Conservation (phyloP, 768 basidiomycete species). For the Erythrobasidium yunnanense region DNA sequence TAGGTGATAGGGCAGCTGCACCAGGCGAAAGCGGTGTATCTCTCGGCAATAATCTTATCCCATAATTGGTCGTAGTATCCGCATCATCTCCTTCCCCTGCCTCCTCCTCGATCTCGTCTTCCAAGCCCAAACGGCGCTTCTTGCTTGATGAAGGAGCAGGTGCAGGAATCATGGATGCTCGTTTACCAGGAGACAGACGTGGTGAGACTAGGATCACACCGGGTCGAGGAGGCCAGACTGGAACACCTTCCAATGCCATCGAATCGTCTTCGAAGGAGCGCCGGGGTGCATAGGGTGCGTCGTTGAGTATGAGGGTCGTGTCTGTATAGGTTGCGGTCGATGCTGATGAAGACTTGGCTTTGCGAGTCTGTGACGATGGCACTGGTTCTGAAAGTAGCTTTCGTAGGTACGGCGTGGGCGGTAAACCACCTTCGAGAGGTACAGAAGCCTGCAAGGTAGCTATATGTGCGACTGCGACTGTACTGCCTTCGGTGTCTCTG, state of each 20-base stretch:
- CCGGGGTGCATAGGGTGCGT: conserved; percentile 7
- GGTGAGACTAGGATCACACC: conserved; percentile 18
- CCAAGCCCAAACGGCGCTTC: not conserved
- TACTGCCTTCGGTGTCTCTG: not conserved
- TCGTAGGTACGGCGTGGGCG: not conserved
- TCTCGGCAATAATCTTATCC: not conserved
- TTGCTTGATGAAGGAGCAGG: not conserved
- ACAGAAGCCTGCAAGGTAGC: no score
- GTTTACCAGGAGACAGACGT: conserved; percentile 6
- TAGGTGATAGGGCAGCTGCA: not conserved
- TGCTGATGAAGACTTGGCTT: not conserved
- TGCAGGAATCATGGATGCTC: not conserved
- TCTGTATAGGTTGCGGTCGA: not conserved
- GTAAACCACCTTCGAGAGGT: no score
- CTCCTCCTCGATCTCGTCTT: not conserved
- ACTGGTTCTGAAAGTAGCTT: not conserved
- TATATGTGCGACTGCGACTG: no score
- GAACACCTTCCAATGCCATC: conserved; percentile 2
- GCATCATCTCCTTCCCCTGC: not conserved
- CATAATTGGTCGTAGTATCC: not conserved
- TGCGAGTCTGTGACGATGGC: not conserved
- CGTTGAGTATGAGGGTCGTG: not conserved
- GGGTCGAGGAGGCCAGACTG: conserved; percentile 17
- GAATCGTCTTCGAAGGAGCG: conserved; percentile 12
- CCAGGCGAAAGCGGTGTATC: not conserved